Base-by-base conservation (phyloP, 2,329 filamentous ascomycete genomes). In the Epichloe sp. region DNA sequence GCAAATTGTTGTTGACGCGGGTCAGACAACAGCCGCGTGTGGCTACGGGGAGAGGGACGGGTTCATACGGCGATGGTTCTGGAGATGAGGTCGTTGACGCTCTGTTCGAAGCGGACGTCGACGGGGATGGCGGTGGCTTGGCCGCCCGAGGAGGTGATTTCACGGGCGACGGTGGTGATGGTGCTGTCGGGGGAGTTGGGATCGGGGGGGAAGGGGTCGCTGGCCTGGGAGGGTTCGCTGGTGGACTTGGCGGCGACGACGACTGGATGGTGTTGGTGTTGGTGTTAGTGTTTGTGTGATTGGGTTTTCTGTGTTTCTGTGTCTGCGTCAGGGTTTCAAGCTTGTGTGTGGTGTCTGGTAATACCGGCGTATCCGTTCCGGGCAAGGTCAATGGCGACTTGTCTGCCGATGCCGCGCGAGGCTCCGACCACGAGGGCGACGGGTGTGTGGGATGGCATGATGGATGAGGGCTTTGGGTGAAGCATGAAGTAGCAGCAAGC, bases 371-470 rank as follows among this genome's bases (percentile, higher is more conserved):
- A 91, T 38, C 80, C 82, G 56, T 82, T 75, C 58, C 71, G 79
- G 7, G 86, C 84, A 3, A 94, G 72, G 62, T 88, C 85, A 59
- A 94, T 76, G 51, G 88, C 86, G 40, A 93, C 73, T 64, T 93
- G 87, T 41, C 86, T 74, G 44, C 88, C 88, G 56, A 94, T 91
- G 38, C 88, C 88, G 54, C 88, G 73, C 0, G 86, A 90, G 2
- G 85, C 86, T 40, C 86, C 86, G 19, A 90, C 75, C 4, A 91
- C 72, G 19, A 90, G 73, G 19, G 84, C 85, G 6, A 89, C 84
- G 55, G 73, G 72, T 51, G 72, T 65, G 60, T 60, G n/a, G n/a
- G 21, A 44, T 17, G 38, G 21, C 26, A 43, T 43, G 26, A 31
- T 31, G 8, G 26, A 31, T 11, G 10, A 11, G 8, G 26, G 26